These are phyloP conservation scores for Erucastrum elatum DNA, from an alignment of 345 rosid species.

Conservation along the genomic window DNA sequence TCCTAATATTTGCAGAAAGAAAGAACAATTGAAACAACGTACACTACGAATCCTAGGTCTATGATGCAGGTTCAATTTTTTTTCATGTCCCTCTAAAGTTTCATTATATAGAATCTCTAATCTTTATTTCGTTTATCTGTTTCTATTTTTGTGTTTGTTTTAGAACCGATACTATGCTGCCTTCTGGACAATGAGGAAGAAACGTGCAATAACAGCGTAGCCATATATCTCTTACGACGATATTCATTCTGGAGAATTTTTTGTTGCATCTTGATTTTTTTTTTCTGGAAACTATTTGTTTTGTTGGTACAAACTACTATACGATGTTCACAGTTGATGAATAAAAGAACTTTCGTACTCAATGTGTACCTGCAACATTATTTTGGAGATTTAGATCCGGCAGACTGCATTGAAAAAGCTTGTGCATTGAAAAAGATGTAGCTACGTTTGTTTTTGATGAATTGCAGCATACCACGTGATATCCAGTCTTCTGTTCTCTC, in stretches of 20 bases:
- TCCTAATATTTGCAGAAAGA: conserved; percentile 57
- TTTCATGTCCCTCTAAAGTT: not conserved
- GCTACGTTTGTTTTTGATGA: not conserved
- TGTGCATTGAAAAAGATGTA: too few species aligned
- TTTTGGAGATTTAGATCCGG: not conserved
- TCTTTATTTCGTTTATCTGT: not conserved
- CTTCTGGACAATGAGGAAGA: conserved; percentile 90
- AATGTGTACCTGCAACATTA: not conserved
- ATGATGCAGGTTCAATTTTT: conserved; percentile 86
- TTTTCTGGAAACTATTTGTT: not conserved
- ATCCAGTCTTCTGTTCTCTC: not conserved
- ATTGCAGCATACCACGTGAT: not conserved
- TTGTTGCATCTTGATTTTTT: conserved; percentile 13
- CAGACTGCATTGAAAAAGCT: too few species aligned
- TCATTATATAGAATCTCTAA: conserved; percentile 1
- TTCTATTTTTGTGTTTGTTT: not conserved
- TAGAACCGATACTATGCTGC: conserved; percentile 77
- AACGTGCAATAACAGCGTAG: conserved; percentile 21
- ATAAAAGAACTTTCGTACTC: not conserved
- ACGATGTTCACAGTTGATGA: not conserved
- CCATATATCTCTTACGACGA: not conserved
- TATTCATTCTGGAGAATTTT: conserved; percentile 17
- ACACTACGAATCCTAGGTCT: conserved; percentile 75
- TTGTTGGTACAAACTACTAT: not conserved
- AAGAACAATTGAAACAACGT: conserved; percentile 76